phyloP scores from a whole-genome alignment of 2,329 filamentous ascomycete genomes.

The Pleomassaria siparia region DNA sequence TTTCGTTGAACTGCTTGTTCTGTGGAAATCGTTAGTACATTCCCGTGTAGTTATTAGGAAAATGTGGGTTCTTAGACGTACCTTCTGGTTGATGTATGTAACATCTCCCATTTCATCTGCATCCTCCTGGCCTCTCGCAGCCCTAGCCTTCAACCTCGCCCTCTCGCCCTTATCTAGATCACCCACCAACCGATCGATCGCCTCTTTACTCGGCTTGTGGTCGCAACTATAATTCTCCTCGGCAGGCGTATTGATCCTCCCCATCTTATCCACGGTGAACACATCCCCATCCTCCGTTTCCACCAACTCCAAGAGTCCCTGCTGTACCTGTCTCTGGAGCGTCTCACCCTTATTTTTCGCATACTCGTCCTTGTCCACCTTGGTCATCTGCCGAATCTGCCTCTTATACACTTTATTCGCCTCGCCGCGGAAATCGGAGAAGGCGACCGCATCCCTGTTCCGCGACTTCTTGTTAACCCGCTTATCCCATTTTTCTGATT shows the following conservation, averaged over 20 bases:
- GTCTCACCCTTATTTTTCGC: conserved; percentile 82
- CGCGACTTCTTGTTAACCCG: conserved; percentile 82
- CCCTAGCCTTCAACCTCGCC: conserved; percentile 79
- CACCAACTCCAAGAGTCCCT: conserved; percentile 85
- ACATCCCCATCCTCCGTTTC: conserved; percentile 89
- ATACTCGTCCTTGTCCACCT: conserved; percentile 76
- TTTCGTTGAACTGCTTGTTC: conserved; percentile 99
- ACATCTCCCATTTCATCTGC: conserved; percentile 87
- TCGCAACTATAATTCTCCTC: conserved; percentile 79
- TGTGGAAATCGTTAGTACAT: conserved; percentile 1
- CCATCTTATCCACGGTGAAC: conserved; percentile 88
- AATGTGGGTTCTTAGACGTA: conserved; percentile 3
- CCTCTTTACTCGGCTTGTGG: conserved; percentile 83
- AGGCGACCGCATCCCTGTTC: conserved; percentile 81
- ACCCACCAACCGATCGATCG: conserved; percentile 81
- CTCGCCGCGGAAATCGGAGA: conserved; percentile 85
- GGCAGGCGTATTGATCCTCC: conserved; percentile 85
- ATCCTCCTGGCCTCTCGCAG: conserved; percentile 70
- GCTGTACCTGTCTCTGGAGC: conserved; percentile 80
- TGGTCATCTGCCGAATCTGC: conserved; percentile 75
- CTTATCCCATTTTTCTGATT: conserved; percentile 91
- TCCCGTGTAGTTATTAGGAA: neutral
- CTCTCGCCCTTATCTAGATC: conserved; percentile 90
- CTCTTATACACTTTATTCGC: conserved; percentile 92
- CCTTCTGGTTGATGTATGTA: conserved; percentile 98